Percentiles rank a stretch among this genome's conserved stretches.
Evolutionary conservation across 805 yeast species (phyloP).

Genomic region (Huiozyma sinensis): DNA sequence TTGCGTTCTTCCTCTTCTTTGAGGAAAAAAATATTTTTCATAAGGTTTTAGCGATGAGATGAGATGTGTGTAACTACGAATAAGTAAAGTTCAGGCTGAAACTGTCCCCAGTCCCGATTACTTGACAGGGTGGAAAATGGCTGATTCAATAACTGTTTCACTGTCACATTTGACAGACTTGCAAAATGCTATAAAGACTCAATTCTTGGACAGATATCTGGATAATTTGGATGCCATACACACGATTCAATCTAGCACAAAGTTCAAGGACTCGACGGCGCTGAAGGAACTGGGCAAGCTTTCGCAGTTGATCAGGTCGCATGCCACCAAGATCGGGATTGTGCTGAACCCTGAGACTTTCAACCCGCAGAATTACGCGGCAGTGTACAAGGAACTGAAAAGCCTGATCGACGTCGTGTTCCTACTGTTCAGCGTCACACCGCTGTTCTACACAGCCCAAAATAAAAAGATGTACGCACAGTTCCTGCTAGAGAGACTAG

Average conservation of each 20-base stretch:
- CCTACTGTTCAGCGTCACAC: constrained; percentile 18
- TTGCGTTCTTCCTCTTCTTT: too few relatives aligned
- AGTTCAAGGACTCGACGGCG: constrained; percentile 20
- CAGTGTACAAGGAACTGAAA: constrained; percentile 22
- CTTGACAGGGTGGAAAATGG: not conserved
- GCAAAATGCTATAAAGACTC: constrained; percentile 10
- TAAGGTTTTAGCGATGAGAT: too few relatives aligned
- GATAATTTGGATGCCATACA: constrained; percentile 10
- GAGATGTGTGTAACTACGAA: too few relatives aligned
- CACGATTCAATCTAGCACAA: constrained; percentile 16
- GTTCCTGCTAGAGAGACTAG: constrained; percentile 15
- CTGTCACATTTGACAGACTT: constrained; percentile 1
- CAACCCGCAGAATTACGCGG: constrained; percentile 12
- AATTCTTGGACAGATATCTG: constrained; percentile 17
- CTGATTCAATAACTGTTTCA: constrained; percentile 19
- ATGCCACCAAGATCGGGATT: constrained; percentile 54
- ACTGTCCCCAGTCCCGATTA: too few relatives aligned
- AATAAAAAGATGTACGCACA: constrained; percentile 8
- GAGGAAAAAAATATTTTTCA: too few relatives aligned
- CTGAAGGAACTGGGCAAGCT: constrained; percentile 46
- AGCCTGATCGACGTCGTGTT: constrained; percentile 19
- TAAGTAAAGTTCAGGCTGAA: too few relatives aligned
- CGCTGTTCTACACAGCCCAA: constrained; percentile 19
- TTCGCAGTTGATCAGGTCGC: constrained; percentile 53
- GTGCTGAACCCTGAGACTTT: constrained; percentile 19